Evolutionary conservation across 176 grass and related monocot genomes (phyloP).

Genomic region (Areca catechu): DNA sequence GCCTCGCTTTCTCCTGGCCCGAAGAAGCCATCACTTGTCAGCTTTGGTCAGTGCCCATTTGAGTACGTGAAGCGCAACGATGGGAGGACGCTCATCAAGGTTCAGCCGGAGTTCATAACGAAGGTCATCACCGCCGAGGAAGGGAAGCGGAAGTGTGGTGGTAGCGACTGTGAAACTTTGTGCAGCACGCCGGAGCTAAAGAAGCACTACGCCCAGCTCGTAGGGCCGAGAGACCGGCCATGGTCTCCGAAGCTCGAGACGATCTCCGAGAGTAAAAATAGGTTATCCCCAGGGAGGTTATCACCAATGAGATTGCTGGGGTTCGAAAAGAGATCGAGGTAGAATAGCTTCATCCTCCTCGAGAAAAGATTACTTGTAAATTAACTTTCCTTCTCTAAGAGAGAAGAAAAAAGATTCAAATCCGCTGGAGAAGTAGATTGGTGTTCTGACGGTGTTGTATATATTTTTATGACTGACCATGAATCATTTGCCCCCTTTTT

Average conservation of each 20-base stretch:
- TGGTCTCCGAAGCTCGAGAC: slow-evolving; percentile 78
- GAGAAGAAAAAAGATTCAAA: too few relatives aligned
- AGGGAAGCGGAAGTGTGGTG: background rate
- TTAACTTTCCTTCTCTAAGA: too few relatives aligned
- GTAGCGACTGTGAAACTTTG: background rate
- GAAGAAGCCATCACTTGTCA: slow-evolving; percentile 17
- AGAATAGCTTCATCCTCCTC: too few relatives aligned
- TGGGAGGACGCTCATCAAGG: slow-evolving; percentile 38
- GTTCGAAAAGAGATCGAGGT: too few relatives aligned
- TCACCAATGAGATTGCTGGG: too few relatives aligned
- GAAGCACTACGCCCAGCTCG: slow-evolving; percentile 73
- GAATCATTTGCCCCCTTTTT: too few relatives aligned
- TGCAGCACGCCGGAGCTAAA: slow-evolving; percentile 76
- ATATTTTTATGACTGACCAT: too few relatives aligned
- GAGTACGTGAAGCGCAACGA: slow-evolving; percentile 59
- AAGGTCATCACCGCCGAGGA: slow-evolving; percentile 40
- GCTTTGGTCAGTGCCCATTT: slow-evolving; percentile 38
- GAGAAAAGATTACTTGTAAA: too few relatives aligned
- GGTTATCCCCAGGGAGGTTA: too few relatives aligned
- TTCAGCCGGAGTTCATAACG: slow-evolving; percentile 66
- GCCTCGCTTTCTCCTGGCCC: slow-evolving; percentile 36
- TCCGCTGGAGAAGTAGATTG: too few relatives aligned
- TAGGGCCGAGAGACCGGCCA: slow-evolving; percentile 23
- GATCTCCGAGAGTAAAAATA: slow-evolving; percentile 39
- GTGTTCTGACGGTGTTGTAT: too few relatives aligned